A percentile compares a stretch with the other conserved stretches of the same genome.
Conservation (phyloP, 1,284 basidiomycete species). For the Tilletia setariae region DNA sequence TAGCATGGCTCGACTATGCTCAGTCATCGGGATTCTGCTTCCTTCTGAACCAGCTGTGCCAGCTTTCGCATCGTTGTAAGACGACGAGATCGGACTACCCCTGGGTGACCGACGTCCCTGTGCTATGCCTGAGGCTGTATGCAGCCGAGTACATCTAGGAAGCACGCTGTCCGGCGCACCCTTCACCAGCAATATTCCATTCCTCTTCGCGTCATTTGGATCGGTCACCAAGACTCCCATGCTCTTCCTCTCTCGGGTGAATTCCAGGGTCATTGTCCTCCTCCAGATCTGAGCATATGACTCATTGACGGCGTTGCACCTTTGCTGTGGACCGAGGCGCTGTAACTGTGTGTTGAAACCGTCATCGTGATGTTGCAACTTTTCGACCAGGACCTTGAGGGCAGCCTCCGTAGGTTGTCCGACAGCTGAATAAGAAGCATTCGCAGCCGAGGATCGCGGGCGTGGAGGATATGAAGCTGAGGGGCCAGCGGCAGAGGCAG, state of each 20-base stretch:
- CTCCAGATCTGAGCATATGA: conserved; percentile 73
- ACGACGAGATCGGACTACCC: not conserved
- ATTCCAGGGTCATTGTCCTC: conserved; percentile 85
- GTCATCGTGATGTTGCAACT: conserved; percentile 59
- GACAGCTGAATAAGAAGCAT: conserved; percentile 63
- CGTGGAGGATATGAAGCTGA: conserved; percentile 48
- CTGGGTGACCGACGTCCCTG: not conserved
- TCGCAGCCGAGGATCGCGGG: not conserved
- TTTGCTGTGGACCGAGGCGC: conserved; percentile 62
- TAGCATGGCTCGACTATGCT: not conserved
- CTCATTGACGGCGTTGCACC: conserved; percentile 73
- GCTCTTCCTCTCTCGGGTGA: conserved; percentile 92
- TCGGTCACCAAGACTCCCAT: conserved; percentile 81
- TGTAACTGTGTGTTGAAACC: conserved; percentile 60
- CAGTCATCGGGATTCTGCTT: not conserved
- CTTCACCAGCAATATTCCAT: conserved; percentile 67
- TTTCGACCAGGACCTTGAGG: conserved; percentile 68
- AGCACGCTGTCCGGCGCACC: conserved; percentile 90
- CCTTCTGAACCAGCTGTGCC: not conserved
- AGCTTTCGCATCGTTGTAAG: not conserved
- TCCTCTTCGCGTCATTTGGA: conserved; percentile 57
- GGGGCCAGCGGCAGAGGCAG: not conserved
- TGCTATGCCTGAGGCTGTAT: not conserved
- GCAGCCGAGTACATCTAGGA: conserved; percentile 67
- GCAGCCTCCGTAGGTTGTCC: conserved; percentile 77